These are phyloP conservation scores for Pyricularia sp. DNA, from an alignment of 2,329 filamentous ascomycete genomes.

Conservation along the genomic window DNA sequence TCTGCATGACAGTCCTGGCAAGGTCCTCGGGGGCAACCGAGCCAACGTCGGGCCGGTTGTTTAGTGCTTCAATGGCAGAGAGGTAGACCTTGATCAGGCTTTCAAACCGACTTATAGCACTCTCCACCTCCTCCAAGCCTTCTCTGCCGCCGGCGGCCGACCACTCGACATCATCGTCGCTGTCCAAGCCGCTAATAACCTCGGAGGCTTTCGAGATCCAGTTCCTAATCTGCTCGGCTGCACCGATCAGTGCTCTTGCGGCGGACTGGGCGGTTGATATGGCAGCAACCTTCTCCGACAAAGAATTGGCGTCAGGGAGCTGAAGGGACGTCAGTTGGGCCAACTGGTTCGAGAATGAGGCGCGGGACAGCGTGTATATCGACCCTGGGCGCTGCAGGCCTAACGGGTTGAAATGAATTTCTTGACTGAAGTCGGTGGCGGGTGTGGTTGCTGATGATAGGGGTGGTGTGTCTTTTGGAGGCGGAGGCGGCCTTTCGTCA, in stretches of 20 bases:
- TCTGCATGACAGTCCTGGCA: conserved; percentile 64
- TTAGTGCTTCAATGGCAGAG: conserved; percentile 81
- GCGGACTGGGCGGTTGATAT: conserved; percentile 80
- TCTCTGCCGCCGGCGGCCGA: conserved; percentile 76
- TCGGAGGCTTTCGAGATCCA: conserved; percentile 92
- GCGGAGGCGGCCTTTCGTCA: conserved; percentile 23
- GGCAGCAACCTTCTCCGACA: conserved; percentile 71
- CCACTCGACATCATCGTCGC: conserved; percentile 97
- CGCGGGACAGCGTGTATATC: conserved; percentile 84
- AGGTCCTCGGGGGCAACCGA: conserved; percentile 60
- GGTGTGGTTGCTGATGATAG: conserved; percentile 15
- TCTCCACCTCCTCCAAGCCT: conserved; percentile 60
- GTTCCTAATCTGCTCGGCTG: conserved; percentile 80
- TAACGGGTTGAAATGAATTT: conserved; percentile 54
- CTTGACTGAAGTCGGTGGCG: conserved; percentile 30
- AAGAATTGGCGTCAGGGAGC: conserved; percentile 70
- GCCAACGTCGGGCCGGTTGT: conserved; percentile 63
- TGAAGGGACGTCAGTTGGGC: conserved; percentile 84
- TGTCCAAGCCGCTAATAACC: conserved; percentile 77
- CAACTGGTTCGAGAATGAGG: conserved; percentile 86
- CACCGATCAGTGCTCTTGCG: conserved; percentile 67
- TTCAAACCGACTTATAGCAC: conserved; percentile 72
- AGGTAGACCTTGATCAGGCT: conserved; percentile 86
- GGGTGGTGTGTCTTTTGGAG: conserved; percentile 40
- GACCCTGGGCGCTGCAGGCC: conserved; percentile 62